phyloP scores from a whole-genome alignment of 352 stramenopile genomes.

The Phytophthora syringae region DNA sequence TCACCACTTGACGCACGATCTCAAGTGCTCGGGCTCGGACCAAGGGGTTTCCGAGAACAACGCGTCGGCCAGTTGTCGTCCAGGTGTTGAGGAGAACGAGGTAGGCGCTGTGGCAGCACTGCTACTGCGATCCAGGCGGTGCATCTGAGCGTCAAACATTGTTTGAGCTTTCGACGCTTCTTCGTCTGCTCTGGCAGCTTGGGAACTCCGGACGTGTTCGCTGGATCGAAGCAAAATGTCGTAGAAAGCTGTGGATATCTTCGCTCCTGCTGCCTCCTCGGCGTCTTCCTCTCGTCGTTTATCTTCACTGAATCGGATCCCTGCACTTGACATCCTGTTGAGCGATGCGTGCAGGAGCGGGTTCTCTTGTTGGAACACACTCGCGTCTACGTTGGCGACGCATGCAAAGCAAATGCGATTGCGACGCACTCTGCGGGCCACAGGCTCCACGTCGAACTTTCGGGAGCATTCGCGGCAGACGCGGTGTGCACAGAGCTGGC shows the following conservation, averaged over 20 bases:
- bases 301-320: background rate
- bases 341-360: slow-evolving; percentile 33
- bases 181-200: slow-evolving; percentile 6
- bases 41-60: slow-evolving; percentile 65
- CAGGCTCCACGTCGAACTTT: slow-evolving; percentile 73
- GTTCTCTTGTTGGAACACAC: slow-evolving; percentile 46
- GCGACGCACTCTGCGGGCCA: slow-evolving; percentile 52
- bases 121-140: slow-evolving; percentile 33
- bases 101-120: slow-evolving; percentile 29
- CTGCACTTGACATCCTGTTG: slow-evolving; percentile 15
- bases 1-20: slow-evolving; percentile 53
- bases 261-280: slow-evolving; percentile 1
- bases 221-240: slow-evolving; percentile 25
- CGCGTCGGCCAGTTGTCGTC: slow-evolving; percentile 63
- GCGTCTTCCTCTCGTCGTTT: slow-evolving; percentile 6
- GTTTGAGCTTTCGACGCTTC: slow-evolving; percentile 3
- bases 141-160: slow-evolving; percentile 18
- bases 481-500: slow-evolving; percentile 66
- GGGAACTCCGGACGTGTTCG: slow-evolving; percentile 8
- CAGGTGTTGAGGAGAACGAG: slow-evolving; percentile 41
- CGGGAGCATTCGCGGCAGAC: slow-evolving; percentile 70
- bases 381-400: slow-evolving; percentile 59
- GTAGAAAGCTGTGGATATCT: slow-evolving; percentile 37
- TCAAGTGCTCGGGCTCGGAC: slow-evolving; percentile 61
- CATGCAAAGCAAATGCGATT: slow-evolving; percentile 70